phyloP scores from a whole-genome alignment of 1,139 yeast species.

The Suhomyces choctaworum region DNA sequence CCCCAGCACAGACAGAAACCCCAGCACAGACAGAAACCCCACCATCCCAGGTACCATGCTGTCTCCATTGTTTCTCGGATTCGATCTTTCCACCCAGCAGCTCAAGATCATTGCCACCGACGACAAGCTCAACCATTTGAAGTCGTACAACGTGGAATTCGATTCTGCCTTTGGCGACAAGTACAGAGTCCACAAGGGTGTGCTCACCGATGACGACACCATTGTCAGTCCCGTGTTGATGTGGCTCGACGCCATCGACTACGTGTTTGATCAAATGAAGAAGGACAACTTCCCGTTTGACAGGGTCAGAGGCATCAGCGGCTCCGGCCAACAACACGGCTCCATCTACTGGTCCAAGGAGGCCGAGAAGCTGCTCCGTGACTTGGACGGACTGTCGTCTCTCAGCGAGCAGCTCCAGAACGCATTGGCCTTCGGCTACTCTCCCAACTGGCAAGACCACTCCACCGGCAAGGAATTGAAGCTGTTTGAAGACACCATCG shows the following conservation, averaged over 20 bases:
- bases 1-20: no score
- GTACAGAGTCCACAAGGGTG: conserved; percentile 73
- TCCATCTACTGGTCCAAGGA: conserved; percentile 73
- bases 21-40: no score
- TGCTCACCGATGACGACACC: conserved; percentile 50
- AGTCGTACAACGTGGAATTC: conserved; percentile 68
- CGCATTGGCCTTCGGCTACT: conserved; percentile 61
- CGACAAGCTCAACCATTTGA: conserved; percentile 50
- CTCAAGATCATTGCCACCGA: conserved; percentile 72
- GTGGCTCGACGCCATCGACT: conserved; percentile 87
- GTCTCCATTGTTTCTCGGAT: conserved; percentile 54
- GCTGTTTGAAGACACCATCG: conserved; percentile 60
- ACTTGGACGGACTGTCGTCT: conserved; percentile 22
- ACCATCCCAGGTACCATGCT: not conserved
- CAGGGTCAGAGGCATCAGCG: conserved; percentile 69
- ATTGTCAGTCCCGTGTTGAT: conserved; percentile 78
- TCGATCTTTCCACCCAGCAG: conserved; percentile 90
- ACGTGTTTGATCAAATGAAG: conserved; percentile 57
- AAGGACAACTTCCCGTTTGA: conserved; percentile 55
- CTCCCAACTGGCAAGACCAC: conserved; percentile 96
- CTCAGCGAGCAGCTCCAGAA: conserved; percentile 47
- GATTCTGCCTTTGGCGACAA: conserved; percentile 57
- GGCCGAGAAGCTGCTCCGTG: conserved; percentile 42
- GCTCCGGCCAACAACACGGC: conserved; percentile 94
- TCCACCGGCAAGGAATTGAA: conserved; percentile 72